Percentiles rank a stretch among this genome's conserved stretches.
These are phyloP conservation scores for Pyricularia sp. DNA, from an alignment of 2,329 filamentous ascomycete species.

Conservation along the genomic window DNA sequence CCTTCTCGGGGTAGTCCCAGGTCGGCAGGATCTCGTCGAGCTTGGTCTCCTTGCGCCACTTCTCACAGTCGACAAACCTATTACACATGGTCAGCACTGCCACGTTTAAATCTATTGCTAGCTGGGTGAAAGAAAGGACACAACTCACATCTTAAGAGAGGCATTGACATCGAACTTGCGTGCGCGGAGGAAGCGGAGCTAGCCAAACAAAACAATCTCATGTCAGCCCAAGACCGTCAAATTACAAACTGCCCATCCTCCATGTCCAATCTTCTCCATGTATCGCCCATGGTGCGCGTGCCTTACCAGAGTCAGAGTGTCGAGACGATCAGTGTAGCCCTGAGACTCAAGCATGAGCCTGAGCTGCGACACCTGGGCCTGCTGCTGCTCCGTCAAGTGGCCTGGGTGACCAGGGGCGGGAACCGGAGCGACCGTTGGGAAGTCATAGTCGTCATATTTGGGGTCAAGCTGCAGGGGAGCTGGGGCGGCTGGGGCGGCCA, in stretches of 20 bases:
- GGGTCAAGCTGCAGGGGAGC: constrained; percentile 48
- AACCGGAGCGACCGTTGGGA: constrained; percentile 63
- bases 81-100: not conserved
- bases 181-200: constrained; percentile 84
- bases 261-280: not conserved
- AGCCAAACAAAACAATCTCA: not conserved
- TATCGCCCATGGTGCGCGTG: not conserved
- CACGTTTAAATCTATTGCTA: not conserved
- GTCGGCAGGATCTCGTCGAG: constrained; percentile 68
- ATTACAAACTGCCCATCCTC: too few species aligned
- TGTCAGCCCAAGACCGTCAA: not conserved
- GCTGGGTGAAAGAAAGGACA: constrained; percentile 10
- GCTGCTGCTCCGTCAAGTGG: constrained; percentile 72
- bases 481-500: constrained; percentile 14
- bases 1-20: constrained; percentile 81
- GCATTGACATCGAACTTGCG: constrained; percentile 85
- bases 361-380: constrained; percentile 80
- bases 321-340: constrained; percentile 72
- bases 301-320: constrained; percentile 79
- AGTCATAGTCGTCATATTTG: constrained; percentile 96
- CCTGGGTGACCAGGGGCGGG: constrained; percentile 70
- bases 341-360: constrained; percentile 71
- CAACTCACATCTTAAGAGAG: constrained; percentile 72
- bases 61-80: constrained; percentile 84
- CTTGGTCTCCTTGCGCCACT: constrained; percentile 78